Conservation (phyloP, 352 stramenopile species). For the Phytophthora fragariae region DNA sequence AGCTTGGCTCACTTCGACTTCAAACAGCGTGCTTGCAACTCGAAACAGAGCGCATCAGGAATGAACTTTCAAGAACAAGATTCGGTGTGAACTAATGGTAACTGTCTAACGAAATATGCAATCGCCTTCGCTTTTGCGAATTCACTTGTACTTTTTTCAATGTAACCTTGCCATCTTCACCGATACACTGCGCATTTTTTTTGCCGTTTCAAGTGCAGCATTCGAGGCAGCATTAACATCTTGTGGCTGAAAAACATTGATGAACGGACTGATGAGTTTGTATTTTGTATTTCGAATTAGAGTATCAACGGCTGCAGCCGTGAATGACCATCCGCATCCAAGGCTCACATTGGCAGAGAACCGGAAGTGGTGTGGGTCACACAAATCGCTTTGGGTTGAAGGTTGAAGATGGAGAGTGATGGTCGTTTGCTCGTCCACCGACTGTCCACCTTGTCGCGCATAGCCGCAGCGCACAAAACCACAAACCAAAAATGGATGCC, state of each 20-base stretch:
- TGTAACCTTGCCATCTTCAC: conserved; percentile 40
- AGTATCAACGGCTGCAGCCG: no score
- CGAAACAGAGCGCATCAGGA: conserved; percentile 24
- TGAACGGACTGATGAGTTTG: conserved; percentile 11
- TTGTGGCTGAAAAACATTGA: conserved; percentile 71
- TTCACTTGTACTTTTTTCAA: conserved; percentile 12
- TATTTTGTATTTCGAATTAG: no score
- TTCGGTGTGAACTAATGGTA: neutral
- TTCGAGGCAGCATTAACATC: conserved; percentile 42
- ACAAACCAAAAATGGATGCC: neutral
- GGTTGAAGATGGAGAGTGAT: conserved; percentile 29
- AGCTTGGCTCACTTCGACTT: conserved; percentile 24
- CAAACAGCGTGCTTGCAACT: conserved; percentile 31
- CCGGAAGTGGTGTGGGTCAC: conserved; percentile 16
- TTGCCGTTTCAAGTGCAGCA: conserved; percentile 39
- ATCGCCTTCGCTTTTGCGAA: no score
- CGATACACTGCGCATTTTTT: conserved; percentile 41
- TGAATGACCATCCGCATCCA: no score
- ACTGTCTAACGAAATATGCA: neutral
- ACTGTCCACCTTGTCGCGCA: conserved; percentile 22
- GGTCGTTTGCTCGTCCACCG: conserved; percentile 6
- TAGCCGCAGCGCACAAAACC: neutral
- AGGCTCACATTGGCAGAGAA: no score
- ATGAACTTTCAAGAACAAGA: conserved; percentile 13
- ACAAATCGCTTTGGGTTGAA: neutral